These are phyloP conservation scores for Pestalotiopsis sp. DNA, from an alignment of 2,329 filamentous ascomycete species.

Conservation along the genomic window DNA sequence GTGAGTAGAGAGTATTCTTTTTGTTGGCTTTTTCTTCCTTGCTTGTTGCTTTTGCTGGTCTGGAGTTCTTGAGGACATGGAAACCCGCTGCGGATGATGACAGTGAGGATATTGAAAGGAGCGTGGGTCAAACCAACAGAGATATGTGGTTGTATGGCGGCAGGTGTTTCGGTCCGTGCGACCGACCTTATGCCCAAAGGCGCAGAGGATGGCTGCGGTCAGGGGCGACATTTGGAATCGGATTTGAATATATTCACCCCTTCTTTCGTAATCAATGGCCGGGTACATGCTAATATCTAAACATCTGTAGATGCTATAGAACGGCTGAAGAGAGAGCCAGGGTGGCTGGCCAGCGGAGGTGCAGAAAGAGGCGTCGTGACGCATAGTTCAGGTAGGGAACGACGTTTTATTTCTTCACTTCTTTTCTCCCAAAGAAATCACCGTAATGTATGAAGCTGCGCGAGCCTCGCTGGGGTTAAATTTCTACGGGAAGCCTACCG, in stretches of 20 bases:
- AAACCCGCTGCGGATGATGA: no score
- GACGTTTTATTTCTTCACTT: not conserved
- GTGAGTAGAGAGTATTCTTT: not conserved
- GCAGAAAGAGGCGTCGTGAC: slow-evolving; percentile 75
- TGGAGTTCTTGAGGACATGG: no score
- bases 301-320: slow-evolving; percentile 64
- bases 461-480: no score
- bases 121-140: no score
- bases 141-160: no score
- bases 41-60: not conserved
- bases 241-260: not conserved
- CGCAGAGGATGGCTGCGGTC: no score
- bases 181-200: no score
- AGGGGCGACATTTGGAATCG: no score
- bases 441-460: not conserved
- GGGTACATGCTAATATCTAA: not conserved
- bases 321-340: slow-evolving; percentile 62
- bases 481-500: no score
- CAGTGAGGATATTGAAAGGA: no score
- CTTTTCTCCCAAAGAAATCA: not conserved
- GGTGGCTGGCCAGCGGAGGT: slow-evolving; percentile 60
- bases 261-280: not conserved
- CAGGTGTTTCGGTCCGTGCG: no score
- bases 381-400: slow-evolving; percentile 74
- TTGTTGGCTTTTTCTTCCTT: not conserved